Evolutionary conservation across 164 flowering plant genomes (phyloP).

Genomic region (Tetracentron sinense): DNA sequence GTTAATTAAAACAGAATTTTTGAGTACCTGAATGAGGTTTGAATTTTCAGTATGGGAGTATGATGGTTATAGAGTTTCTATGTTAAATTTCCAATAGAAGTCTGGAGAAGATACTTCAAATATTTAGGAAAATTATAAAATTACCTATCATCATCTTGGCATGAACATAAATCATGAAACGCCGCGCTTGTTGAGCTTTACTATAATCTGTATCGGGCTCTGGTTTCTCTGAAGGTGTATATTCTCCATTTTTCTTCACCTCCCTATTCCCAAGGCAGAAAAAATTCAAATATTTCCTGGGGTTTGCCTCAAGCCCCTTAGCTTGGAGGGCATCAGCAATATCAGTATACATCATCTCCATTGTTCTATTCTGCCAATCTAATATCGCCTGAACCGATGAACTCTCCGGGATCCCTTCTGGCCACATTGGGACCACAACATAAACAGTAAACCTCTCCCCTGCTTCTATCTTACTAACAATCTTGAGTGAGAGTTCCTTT

Average conservation of each 20-base stretch:
- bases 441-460: slow-evolving; percentile 63
- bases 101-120: background rate
- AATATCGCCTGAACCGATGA: slow-evolving; percentile 60
- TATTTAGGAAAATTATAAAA: background rate
- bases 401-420: slow-evolving; percentile 67
- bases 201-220: slow-evolving; percentile 44
- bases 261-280: slow-evolving; percentile 73
- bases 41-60: too few species aligned
- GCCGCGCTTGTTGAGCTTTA: slow-evolving; percentile 51
- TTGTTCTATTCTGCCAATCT: slow-evolving; percentile 69
- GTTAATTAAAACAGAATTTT: too few species aligned
- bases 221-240: slow-evolving; percentile 39
- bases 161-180: slow-evolving; percentile 80
- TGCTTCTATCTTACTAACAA: slow-evolving; percentile 60
- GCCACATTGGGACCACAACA: slow-evolving; percentile 79
- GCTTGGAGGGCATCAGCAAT: slow-evolving; percentile 36
- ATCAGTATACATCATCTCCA: slow-evolving; percentile 77
- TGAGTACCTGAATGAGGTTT: too few species aligned
- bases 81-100: too few species aligned
- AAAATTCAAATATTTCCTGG: slow-evolving; percentile 51
- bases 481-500: slow-evolving; percentile 65
- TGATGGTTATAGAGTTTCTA: too few species aligned
- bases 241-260: slow-evolving; percentile 31
- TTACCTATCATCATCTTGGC: slow-evolving; percentile 76
- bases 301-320: slow-evolving; percentile 33